Conservation (phyloP, 495 filamentous ascomycete genomes). For the Penicillium arizonense region DNA sequence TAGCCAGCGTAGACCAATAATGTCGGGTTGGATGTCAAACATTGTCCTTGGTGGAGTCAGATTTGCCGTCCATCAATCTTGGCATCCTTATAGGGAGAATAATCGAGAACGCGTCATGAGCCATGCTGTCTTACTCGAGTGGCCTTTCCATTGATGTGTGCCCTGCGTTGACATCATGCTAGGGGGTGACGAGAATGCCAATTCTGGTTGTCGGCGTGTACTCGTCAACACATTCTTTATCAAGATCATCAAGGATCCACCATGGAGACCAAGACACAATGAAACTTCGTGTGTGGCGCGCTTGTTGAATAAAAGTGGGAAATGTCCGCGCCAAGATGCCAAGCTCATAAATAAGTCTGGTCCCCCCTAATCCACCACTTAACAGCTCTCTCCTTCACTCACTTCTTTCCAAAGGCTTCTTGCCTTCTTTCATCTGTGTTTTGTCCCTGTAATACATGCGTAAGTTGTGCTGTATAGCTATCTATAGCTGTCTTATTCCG, state of each 20-base stretch:
- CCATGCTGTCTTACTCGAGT: too few relatives aligned
- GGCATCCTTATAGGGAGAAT: conserved; percentile 14
- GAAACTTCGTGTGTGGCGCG: background rate
- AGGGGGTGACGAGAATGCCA: conserved; percentile 1
- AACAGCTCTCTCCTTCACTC: background rate
- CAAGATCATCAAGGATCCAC: background rate
- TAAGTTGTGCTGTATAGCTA: conserved; percentile 21
- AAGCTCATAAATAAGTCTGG: conserved; percentile 6
- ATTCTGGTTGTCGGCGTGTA: background rate
- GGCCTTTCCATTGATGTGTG: too few relatives aligned
- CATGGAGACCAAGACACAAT: background rate
- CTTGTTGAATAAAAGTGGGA: background rate
- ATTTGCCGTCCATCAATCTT: conserved; percentile 6
- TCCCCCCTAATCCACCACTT: background rate
- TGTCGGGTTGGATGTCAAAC: background rate
- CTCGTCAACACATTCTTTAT: conserved; percentile 1
- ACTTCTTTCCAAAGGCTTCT: conserved; percentile 1
- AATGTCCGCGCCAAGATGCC: conserved; percentile 4
- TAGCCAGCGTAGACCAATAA: conserved; percentile 10
- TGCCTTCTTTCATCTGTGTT: conserved; percentile 6
- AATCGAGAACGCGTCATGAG: conserved; percentile 19
- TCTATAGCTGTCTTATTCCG: background rate
- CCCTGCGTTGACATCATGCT: conserved; percentile 10
- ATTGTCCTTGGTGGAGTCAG: conserved; percentile 15
- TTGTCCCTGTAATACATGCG: conserved; percentile 44